Conservation (phyloP, 2,329 filamentous ascomycete genomes). For the Fusarium metavorans region DNA sequence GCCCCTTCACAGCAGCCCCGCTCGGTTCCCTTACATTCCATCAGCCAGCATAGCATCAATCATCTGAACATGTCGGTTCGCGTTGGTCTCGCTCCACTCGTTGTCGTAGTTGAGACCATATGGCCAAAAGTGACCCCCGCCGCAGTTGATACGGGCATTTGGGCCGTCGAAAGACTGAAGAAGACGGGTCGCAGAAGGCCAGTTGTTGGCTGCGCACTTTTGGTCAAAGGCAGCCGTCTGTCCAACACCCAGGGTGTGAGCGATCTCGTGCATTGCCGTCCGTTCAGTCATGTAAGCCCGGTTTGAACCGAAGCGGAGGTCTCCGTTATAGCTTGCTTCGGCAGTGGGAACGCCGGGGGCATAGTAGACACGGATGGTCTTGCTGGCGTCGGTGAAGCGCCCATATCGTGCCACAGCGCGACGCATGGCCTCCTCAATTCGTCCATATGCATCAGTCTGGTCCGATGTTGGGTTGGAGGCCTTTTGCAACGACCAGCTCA, state of each 20-base stretch:
- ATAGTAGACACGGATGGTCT: conserved; percentile 56
- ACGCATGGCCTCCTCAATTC: conserved; percentile 58
- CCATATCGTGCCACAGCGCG: conserved; percentile 56
- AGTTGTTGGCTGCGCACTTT: conserved; percentile 55
- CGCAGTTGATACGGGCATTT: conserved; percentile 53
- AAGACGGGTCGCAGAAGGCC: conserved; percentile 55
- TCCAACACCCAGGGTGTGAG: conserved; percentile 61
- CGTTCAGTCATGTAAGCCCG: conserved; percentile 61
- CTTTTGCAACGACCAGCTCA: conserved; percentile 55
- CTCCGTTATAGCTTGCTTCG: conserved; percentile 59
- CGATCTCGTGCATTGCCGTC: conserved; percentile 61
- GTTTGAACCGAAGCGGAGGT: conserved; percentile 60
- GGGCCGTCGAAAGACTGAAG: conserved; percentile 56
- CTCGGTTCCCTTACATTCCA: conserved; percentile 39
- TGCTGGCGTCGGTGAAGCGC: conserved; percentile 49
- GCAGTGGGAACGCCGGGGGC: conserved; percentile 58
- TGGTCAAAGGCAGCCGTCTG: conserved; percentile 55
- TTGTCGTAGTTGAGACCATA: conserved; percentile 58
- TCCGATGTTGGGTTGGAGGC: conserved; percentile 55
- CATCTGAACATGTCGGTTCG: conserved; percentile 55
- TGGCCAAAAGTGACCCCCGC: conserved; percentile 56
- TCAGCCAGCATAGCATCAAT: conserved; percentile 60
- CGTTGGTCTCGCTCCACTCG: conserved; percentile 60
- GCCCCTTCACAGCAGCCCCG: background rate
- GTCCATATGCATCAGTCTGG: conserved; percentile 56